phyloP scores from a whole-genome alignment of 768 basidiomycete species.

The Leccinum truebloodii region DNA sequence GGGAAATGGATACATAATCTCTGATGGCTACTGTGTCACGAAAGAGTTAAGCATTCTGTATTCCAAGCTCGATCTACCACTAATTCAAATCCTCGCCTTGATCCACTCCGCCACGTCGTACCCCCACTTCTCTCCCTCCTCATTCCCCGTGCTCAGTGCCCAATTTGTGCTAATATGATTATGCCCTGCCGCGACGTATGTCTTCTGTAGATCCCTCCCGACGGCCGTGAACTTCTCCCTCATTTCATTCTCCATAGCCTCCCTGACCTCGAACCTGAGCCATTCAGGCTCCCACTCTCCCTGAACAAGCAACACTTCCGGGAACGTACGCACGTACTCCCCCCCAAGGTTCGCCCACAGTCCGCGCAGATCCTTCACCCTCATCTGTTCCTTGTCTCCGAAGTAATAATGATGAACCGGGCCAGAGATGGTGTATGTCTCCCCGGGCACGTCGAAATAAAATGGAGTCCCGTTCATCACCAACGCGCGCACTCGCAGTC shows the following conservation, averaged over 20 bases:
- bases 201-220: slow-evolving; percentile 23
- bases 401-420: slow-evolving; percentile 29
- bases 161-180: slow-evolving; percentile 62
- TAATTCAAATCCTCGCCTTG: slow-evolving; percentile 18
- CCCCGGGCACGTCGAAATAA: slow-evolving; percentile 33
- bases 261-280: slow-evolving; percentile 37
- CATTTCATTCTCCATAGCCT: slow-evolving; percentile 42
- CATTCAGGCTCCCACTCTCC: slow-evolving; percentile 55
- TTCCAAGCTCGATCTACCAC: slow-evolving; percentile 2
- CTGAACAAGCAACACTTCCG: slow-evolving; percentile 48
- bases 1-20: too few relatives aligned
- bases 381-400: slow-evolving; percentile 44
- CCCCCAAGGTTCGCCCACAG: slow-evolving; percentile 41
- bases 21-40: too few relatives aligned
- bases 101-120: slow-evolving; percentile 45
- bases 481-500: slow-evolving; percentile 41
- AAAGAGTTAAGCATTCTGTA: slow-evolving; percentile 1
- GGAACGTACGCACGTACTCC: slow-evolving; percentile 40
- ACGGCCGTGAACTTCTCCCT: slow-evolving; percentile 34
- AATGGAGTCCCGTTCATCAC: slow-evolving; percentile 51
- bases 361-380: slow-evolving; percentile 40
- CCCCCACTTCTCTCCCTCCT: slow-evolving; percentile 64
- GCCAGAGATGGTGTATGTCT: slow-evolving; percentile 26
- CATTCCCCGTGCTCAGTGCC: slow-evolving; percentile 52
- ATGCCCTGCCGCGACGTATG: slow-evolving; percentile 49